These are phyloP conservation scores for Aspergillus fischeri DNA, from an alignment of 2,329 filamentous ascomycete species.

Conservation along the genomic window DNA sequence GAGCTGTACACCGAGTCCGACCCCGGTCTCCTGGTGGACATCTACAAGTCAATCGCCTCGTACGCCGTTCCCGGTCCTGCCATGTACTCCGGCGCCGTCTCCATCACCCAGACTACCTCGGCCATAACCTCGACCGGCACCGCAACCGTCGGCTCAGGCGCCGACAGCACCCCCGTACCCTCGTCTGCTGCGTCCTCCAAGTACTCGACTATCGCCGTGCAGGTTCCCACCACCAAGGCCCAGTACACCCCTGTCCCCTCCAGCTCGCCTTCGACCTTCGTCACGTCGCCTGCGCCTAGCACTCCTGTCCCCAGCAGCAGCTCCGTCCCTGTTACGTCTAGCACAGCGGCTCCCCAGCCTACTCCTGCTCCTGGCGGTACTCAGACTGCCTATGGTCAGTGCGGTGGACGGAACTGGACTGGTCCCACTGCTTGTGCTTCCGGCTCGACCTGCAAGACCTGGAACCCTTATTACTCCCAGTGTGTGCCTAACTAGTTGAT, in stretches of 20 bases:
- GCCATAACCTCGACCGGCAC: conserved; percentile 8
- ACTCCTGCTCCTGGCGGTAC: not conserved
- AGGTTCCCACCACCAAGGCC: too few relatives aligned
- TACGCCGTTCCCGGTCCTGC: conserved; percentile 16
- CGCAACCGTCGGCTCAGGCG: not conserved
- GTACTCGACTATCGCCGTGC: too few relatives aligned
- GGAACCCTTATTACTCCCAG: not conserved
- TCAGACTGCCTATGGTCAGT: not conserved
- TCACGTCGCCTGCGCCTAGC: too few relatives aligned
- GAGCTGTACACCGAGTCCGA: conserved; percentile 53
- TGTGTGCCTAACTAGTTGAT: not conserved
- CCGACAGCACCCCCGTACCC: not conserved
- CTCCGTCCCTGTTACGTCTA: not conserved
- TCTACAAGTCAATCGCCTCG: conserved; percentile 40
- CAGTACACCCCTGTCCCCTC: too few relatives aligned
- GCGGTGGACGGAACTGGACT: not conserved
- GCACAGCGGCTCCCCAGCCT: not conserved
- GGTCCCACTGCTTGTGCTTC: not conserved
- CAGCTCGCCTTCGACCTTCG: too few relatives aligned
- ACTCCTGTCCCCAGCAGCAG: not conserved
- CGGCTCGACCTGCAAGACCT: not conserved
- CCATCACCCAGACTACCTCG: conserved; percentile 12
- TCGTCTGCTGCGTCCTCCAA: not conserved
- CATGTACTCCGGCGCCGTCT: conserved; percentile 9
- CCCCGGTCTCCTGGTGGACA: conserved; percentile 55